These are phyloP conservation scores for Epipyxis sp. DNA, from an alignment of 108 stramenopile species.

Conservation along the genomic window DNA sequence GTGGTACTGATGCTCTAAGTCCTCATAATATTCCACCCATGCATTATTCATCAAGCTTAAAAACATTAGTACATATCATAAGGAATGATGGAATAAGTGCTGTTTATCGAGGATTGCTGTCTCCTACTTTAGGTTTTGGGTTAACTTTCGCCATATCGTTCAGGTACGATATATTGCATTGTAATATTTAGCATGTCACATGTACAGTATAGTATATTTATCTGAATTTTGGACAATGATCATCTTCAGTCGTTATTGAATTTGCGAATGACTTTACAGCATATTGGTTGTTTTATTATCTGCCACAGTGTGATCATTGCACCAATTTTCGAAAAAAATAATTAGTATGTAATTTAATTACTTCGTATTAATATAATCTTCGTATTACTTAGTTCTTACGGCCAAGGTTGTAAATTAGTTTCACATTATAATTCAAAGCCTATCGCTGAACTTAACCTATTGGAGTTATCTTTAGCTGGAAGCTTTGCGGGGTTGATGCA, in stretches of 20 bases:
- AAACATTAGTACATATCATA: neutral
- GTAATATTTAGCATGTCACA: too few species aligned
- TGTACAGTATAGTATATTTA: too few species aligned
- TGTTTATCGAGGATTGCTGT: constrained; percentile 46
- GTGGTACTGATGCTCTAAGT: too few species aligned
- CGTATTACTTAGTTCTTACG: constrained; percentile 29
- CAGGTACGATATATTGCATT: too few species aligned
- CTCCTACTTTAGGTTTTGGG: constrained; percentile 49
- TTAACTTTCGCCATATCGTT: constrained; percentile 51
- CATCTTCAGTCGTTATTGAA: too few species aligned
- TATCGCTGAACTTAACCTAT: constrained; percentile 25
- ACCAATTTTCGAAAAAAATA: too few species aligned
- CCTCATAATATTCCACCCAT: neutral
- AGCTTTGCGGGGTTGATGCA: constrained; percentile 47
- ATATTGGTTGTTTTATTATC: too few species aligned
- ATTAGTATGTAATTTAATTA: neutral
- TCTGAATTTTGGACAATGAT: too few species aligned
- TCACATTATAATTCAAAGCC: neutral
- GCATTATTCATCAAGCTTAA: neutral
- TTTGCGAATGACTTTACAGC: too few species aligned
- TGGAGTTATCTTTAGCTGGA: constrained; percentile 47
- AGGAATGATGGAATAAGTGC: constrained; percentile 6
- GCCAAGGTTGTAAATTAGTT: constrained; percentile 35
- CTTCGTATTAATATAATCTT: neutral
- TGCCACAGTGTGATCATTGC: too few species aligned